Base-by-base conservation (phyloP, 208 protist species). In the Trypanosoma congolense region DNA sequence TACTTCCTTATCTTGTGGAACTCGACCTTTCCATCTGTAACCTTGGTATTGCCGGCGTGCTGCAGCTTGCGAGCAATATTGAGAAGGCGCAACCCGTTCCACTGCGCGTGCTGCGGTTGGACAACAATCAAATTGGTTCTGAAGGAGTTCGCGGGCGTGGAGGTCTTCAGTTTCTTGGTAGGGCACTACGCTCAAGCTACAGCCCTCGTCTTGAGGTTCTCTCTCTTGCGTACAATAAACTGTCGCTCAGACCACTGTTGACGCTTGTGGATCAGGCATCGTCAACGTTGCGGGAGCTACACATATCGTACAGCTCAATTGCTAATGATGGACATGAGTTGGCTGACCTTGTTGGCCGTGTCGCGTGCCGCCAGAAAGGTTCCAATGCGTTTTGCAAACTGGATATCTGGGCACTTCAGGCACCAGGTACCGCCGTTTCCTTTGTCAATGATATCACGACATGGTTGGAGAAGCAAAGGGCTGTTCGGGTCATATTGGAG, bases 261-360 rank as follows among this genome's bases (percentile, higher is more conserved):
- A 61, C 78, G 9, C 62, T 90, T 14, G 21, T 87, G 31, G 83
- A 86, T 30, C 83, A 90, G 66, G 69, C 67, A 4, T 69, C 75
- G 0, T 50, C 21, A 12, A 75, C 66, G 25, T 25, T 90, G 45
- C 44, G 57, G 21, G 49, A 63, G 28, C 47, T 90, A 9, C 28
- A 72, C 47, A 56, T 86, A 18, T 74, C 74, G 24, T 45, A 74
- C 59, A 75, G 71, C 9, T 60, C 75, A 31, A 68, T 87, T 45
- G 67, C 73, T 5, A 76, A 81, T 28, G 71, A 68, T 25, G 28
- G 61, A 12, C 29, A 24, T 16, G 68, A 79, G 25, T 45, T 79
- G 43, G 62, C 55, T 19, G 55, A 67, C n/a, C 65, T 82, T 43
- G 43, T 89, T 42, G 73, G 56, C 12, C 51, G 65, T 3, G 35